Base-by-base conservation (phyloP, 129 eudicot species). In the Saussurea involucrata region DNA sequence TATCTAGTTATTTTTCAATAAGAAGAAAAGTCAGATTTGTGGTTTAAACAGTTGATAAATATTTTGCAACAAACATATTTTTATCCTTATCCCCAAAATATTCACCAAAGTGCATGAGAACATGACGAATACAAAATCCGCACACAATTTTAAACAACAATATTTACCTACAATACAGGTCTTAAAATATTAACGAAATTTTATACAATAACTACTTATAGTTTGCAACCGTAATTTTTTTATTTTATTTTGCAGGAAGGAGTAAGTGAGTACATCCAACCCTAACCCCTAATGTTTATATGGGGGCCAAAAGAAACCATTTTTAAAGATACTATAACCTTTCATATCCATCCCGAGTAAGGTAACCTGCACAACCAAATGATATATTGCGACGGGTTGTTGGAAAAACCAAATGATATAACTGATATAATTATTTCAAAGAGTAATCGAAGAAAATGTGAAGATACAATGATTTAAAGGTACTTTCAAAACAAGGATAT, bases 301-400 rank as follows among this genome's bases (percentile, higher is more conserved):
- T 64, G 32, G n/a, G 32, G 13, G 24, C n/a, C 21, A 49, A 42
- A 68, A 75, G 44, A 69, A 69, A 57, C 49, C 67, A 67, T 46
- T 21, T 46, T 72, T 22, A 22, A 24, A 68, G 34, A 33, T 29
- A 24, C 17, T 22, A 10, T 40, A 40, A 55, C 34, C 79, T 73
- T 64, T 68, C 75, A 67, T 69, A 17, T 49, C 58, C 75, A 34
- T 1, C 75, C 70, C 7, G 79, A 66, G 64, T 25, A 57, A 34
- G 74, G 84, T 28, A 73, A 73, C 70, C 84, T 80, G 79, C 75
- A 73, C 17, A 65, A 42, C 20, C 12, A 40, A 13, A 37, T 63
- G 4, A 42, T 57, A n/a, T n/a, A n/a, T n/a, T n/a, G n/a, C n/a
- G n/a, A n/a, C n/a, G n/a, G n/a, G n/a, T n/a, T n/a, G n/a, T n/a